Evolutionary conservation across 73 alveolate species (phyloP).

Genomic region (Urostyla sp.): DNA sequence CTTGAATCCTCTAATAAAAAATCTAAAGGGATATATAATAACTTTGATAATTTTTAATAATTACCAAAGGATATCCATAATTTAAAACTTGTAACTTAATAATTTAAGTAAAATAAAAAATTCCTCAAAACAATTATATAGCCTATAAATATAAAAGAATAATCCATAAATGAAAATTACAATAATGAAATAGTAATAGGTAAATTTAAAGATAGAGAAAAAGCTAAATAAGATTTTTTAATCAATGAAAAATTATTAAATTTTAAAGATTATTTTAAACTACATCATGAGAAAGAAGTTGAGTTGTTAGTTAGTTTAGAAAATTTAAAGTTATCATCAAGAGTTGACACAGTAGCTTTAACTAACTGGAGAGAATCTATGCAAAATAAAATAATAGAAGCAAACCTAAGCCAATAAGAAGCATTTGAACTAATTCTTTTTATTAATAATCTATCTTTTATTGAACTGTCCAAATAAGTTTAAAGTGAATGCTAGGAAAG

Average conservation of each 20-base stretch:
- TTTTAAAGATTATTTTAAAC: no score
- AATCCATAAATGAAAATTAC: background rate
- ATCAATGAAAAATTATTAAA: no score
- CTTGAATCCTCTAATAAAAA: background rate
- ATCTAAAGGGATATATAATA: background rate
- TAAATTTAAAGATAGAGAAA: no score
- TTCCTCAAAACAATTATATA: no score
- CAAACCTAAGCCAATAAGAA: background rate
- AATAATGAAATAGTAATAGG: background rate
- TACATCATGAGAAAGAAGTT: no score
- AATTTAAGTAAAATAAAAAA: no score
- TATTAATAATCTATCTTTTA: constrained; percentile 1
- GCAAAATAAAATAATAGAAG: background rate
- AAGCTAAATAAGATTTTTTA: no score
- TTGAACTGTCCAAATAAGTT: constrained; percentile 16
- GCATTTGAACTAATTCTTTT: constrained; percentile 18
- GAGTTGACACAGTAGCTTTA: constrained; percentile 24
- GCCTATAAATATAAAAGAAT: background rate
- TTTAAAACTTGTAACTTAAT: no score
- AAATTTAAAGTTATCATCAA: constrained; percentile 13
- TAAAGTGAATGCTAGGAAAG: constrained; percentile 10
- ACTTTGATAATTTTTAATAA: no score
- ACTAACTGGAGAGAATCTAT: background rate
- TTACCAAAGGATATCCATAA: no score
- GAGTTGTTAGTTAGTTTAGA: constrained; percentile 17